Evolutionary conservation across 441 rosid species (phyloP).

Genomic region (Brassica balearica): DNA sequence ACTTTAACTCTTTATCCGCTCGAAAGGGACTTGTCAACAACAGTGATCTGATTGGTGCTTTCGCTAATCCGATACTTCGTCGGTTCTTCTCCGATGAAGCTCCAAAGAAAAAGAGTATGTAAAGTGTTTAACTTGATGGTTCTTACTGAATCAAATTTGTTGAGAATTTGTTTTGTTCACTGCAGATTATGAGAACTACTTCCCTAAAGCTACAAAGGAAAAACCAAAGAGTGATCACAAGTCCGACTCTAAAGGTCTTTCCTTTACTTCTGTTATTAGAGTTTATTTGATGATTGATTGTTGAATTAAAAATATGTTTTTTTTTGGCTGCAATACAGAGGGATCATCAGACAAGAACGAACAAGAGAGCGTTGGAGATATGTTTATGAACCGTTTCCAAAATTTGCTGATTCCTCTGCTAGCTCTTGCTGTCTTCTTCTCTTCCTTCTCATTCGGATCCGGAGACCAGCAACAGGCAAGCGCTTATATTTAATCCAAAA

Average conservation of each 20-base stretch:
- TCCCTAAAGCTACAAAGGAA: slow-evolving; percentile 70
- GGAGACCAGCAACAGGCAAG: slow-evolving; percentile 68
- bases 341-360: slow-evolving; percentile 74
- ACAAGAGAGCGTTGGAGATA: slow-evolving; percentile 53
- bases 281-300: too few relatives aligned
- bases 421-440: slow-evolving; percentile 59
- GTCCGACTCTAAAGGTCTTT: slow-evolving; percentile 58
- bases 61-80: slow-evolving; percentile 52
- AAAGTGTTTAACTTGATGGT: not conserved
- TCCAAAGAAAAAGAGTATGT: slow-evolving; percentile 76
- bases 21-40: slow-evolving; percentile 41
- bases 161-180: not conserved
- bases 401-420: slow-evolving; percentile 58
- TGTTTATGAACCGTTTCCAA: slow-evolving; percentile 57
- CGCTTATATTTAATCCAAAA: slow-evolving; percentile 7
- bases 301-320: not conserved
- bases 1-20: slow-evolving; percentile 59
- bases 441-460: slow-evolving; percentile 54
- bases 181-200: slow-evolving; percentile 73
- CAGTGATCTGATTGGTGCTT: slow-evolving; percentile 49
- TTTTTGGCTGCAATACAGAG: slow-evolving; percentile 54
- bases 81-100: slow-evolving; percentile 61
- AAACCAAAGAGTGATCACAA: slow-evolving; percentile 67
- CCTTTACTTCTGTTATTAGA: not conserved
- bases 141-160: not conserved